Base-by-base conservation (phyloP, 2,329 filamentous ascomycete genomes). In the Hypocreales sp. region DNA sequence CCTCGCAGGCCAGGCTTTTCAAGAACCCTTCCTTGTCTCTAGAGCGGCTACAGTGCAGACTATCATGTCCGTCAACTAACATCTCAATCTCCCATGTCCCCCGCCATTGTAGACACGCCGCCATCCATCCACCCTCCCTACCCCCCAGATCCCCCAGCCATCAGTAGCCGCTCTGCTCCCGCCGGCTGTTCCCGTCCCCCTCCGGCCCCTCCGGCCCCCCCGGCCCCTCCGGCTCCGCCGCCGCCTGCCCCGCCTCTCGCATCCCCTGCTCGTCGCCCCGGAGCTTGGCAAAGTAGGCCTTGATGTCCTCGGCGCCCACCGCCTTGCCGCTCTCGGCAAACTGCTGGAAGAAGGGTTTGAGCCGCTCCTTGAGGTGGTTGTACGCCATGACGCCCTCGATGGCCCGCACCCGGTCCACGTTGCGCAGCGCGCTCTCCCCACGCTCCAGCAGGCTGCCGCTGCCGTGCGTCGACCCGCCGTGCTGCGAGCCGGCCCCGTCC, bases 381-480 rank as follows among this genome's bases (percentile, higher is more conserved):
- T 95, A 98, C 1, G 86, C 87, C 84, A 95, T 94, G 24, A 92
- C 87, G 11, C 90, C 90, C 50, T 98, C 81, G 30, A 98, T 93
- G 5, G 90, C 90, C 10, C 77, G 68, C 7, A 95, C 87, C 3
- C 90, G 79, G 47, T 98, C 90, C 31, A 98, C 76, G 42, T 83
- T 92, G 47, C 76, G 83, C 16, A 98, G 66, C 0, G 86, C 87
- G 25, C 82, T 87, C 56, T 98, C 90, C 25, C 90, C 90, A 12
- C 84, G 80, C 26, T 95, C 86, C 19, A 92, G 72, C 3, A 98
- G 63, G 36, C 79, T 90, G 24, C 80, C 80, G 19, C 81, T 86
- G 26, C 81, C 79, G 5, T 71, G 61, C 2, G 68, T 72, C 4
- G 64, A 71, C 16, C 59, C 64, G 22, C 60, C 61, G 20, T 64